These are phyloP conservation scores for Rhodotorula babjevae DNA, from an alignment of 768 basidiomycete genomes.

Conservation along the genomic window DNA sequence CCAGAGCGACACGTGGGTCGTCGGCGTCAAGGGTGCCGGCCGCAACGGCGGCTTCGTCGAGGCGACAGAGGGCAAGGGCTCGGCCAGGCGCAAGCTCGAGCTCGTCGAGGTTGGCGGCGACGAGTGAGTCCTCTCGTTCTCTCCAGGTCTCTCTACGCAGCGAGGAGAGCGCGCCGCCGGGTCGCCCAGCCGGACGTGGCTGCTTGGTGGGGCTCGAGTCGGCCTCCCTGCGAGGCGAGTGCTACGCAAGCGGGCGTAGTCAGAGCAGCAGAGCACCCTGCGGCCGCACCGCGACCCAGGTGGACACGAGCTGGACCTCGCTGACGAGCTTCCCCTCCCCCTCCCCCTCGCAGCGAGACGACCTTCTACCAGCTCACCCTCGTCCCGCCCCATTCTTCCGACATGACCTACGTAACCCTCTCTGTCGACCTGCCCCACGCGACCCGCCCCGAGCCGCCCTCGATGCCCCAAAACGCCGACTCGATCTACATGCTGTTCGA, in stretches of 20 bases:
- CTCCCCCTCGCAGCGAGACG: slow-evolving; percentile 5
- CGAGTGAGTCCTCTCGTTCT: slow-evolving; percentile 6
- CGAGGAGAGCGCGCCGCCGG: neutral
- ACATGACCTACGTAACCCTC: slow-evolving; percentile 17
- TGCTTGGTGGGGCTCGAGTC: no score
- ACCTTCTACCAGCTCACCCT: slow-evolving; percentile 27
- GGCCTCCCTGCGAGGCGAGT: no score
- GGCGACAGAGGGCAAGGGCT: slow-evolving; percentile 17
- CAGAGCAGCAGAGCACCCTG: no score
- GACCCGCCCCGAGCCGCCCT: slow-evolving; percentile 22
- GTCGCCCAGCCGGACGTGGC: neutral
- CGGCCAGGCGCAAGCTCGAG: neutral
- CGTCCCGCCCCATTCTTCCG: neutral
- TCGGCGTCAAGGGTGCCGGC: slow-evolving; percentile 42
- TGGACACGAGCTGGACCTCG: no score
- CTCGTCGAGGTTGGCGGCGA: neutral
- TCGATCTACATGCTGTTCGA: slow-evolving; percentile 39
- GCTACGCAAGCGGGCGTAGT: no score
- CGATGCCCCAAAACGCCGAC: slow-evolving; percentile 36
- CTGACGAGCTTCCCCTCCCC: neutral
- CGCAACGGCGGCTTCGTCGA: slow-evolving; percentile 24
- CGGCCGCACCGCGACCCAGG: no score
- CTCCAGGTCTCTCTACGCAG: fast-evolving
- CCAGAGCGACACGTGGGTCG: slow-evolving; percentile 30
- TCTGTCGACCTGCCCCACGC: slow-evolving; percentile 19